Conservation (phyloP, 306 rosid genomes). For the Boehmeria nivea region DNA sequence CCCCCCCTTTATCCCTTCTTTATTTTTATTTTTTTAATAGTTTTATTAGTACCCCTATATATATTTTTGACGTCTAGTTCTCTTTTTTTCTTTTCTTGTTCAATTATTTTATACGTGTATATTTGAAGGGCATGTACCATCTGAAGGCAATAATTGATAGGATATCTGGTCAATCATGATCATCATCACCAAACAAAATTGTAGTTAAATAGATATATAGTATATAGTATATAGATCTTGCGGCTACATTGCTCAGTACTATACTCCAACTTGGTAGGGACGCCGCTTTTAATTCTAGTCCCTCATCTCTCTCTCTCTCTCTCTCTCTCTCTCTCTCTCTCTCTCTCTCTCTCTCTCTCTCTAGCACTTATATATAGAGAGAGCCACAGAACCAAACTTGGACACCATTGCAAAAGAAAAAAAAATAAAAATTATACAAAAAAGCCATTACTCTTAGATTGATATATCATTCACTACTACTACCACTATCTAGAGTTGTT, state of each 20-base stretch:
- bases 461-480: neutral
- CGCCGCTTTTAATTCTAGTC: slow-evolving; percentile 36
- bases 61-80: slow-evolving; percentile 5
- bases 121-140: slow-evolving; percentile 6
- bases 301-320: slow-evolving; percentile 10
- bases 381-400: slow-evolving; percentile 13
- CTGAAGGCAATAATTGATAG: slow-evolving; percentile 33
- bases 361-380: slow-evolving; percentile 14
- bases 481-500: neutral
- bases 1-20: neutral
- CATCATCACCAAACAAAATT: slow-evolving; percentile 16
- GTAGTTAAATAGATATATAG: neutral
- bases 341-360: neutral
- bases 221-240: slow-evolving; percentile 26
- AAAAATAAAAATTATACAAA: neutral
- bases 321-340: slow-evolving; percentile 1
- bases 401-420: slow-evolving; percentile 19
- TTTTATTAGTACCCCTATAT: neutral
- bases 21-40: neutral
- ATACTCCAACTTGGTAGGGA: slow-evolving; percentile 30
- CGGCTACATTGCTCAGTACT: slow-evolving; percentile 24
- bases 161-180: slow-evolving; percentile 31
- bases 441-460: neutral
- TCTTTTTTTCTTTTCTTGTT: neutral
- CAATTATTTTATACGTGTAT: neutral